Percentiles rank a stretch among this genome's conserved stretches.
These are phyloP conservation scores for Ogataea glucozyma DNA, from an alignment of 805 yeast genomes.

Conservation along the genomic window DNA sequence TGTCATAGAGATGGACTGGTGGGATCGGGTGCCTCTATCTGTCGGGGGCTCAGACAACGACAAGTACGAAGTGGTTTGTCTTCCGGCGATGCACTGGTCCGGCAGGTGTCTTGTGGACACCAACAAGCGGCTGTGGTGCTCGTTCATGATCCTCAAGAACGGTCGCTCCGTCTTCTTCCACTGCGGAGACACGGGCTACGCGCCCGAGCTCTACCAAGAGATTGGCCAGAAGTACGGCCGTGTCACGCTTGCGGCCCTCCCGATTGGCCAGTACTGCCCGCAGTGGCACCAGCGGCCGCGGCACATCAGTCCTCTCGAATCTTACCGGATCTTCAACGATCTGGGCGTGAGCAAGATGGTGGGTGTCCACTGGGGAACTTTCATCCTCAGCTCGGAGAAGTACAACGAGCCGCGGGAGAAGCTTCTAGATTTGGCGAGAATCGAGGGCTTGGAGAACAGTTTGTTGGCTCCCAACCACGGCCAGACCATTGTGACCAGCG, in stretches of 20 bases:
- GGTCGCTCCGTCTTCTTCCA: conserved; percentile 78
- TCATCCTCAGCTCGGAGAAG: conserved; percentile 83
- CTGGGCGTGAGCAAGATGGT: conserved; percentile 61
- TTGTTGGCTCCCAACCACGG: conserved; percentile 77
- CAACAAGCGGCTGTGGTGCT: conserved; percentile 85
- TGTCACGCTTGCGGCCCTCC: conserved; percentile 68
- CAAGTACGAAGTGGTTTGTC: conserved; percentile 76
- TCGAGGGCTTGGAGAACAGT: conserved; percentile 36
- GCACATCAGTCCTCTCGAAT: conserved; percentile 82
- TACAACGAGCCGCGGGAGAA: conserved; percentile 77
- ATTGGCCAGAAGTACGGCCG: conserved; percentile 68
- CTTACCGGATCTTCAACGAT: conserved; percentile 64
- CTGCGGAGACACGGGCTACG: conserved; percentile 94
- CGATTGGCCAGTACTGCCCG: conserved; percentile 95
- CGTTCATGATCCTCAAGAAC: conserved; percentile 68
- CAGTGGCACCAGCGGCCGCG: conserved; percentile 91
- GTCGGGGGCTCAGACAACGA: conserved; percentile 30
- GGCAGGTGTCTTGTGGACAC: conserved; percentile 82
- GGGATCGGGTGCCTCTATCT: conserved; percentile 63
- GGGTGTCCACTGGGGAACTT: conserved; percentile 98
- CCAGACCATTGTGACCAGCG: conserved; percentile 56
- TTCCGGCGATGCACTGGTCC: conserved; percentile 98
- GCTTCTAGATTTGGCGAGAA: conserved; percentile 52
- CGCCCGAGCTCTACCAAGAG: conserved; percentile 66
- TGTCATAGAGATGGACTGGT: conserved; percentile 85